Evolutionary conservation across 352 stramenopile species (phyloP).

Genomic region (Globisporangium parvum): DNA sequence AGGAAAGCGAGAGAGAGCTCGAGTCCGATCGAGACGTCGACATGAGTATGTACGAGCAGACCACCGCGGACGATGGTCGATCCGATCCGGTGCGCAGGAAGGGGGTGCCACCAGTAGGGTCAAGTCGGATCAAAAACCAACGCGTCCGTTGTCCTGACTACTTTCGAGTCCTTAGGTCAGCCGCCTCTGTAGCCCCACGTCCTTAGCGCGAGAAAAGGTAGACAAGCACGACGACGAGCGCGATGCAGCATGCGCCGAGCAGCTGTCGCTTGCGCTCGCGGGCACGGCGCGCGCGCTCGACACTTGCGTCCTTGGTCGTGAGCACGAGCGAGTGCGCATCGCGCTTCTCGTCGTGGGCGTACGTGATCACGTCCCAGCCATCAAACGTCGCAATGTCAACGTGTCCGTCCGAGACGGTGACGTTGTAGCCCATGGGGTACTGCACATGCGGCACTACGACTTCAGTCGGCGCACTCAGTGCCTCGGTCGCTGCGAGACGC

Average conservation of each 20-base stretch:
- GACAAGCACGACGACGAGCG: slow-evolving; percentile 20
- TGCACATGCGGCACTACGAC: slow-evolving; percentile 76
- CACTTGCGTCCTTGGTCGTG: slow-evolving; percentile 33
- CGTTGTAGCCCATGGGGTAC: slow-evolving; percentile 56
- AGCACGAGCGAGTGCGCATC: slow-evolving; percentile 33
- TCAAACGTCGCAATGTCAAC: slow-evolving; percentile 36
- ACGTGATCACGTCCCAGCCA: slow-evolving; percentile 57
- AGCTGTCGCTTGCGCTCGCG: slow-evolving; percentile 17
- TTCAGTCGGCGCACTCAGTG: slow-evolving; percentile 29
- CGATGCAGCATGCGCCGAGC: slow-evolving; percentile 13
- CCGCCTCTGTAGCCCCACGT: no score
- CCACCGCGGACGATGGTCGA: no score
- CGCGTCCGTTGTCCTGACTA: no score
- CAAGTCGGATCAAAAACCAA: no score
- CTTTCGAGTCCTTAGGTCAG: no score
- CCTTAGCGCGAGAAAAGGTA: slow-evolving; percentile 21
- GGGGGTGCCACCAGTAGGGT: no score
- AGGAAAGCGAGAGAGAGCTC: no score
- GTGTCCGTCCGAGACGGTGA: slow-evolving; percentile 55
- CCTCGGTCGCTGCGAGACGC: background rate
- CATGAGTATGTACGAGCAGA: no score
- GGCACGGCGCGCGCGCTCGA: slow-evolving; percentile 22
- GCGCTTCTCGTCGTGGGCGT: slow-evolving; percentile 39
- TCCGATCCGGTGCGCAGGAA: no score
- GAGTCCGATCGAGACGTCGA: no score